A percentile compares a stretch with the other conserved stretches of the same genome.
Evolutionary conservation across 768 basidiomycete genomes (phyloP).

Genomic region (Dioszegia aurantiaca): DNA sequence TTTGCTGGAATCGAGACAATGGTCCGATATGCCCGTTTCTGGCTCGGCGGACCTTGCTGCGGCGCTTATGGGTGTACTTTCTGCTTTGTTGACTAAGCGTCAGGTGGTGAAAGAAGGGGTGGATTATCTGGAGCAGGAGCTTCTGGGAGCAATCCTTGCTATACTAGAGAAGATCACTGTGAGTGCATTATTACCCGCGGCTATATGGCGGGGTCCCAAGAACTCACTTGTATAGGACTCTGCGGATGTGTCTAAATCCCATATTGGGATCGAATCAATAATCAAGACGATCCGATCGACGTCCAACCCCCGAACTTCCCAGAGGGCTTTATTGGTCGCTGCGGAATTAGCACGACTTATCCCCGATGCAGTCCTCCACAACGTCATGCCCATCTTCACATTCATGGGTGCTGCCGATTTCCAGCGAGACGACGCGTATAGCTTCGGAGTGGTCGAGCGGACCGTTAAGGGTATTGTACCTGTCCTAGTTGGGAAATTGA

Average conservation of each 20-base stretch:
- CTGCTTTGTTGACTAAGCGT: constrained; percentile 60
- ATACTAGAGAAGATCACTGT: constrained; percentile 40
- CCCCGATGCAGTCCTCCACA: constrained; percentile 86
- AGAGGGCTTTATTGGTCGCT: constrained; percentile 84
- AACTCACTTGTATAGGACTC: constrained; percentile 47
- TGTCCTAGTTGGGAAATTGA: constrained; percentile 79
- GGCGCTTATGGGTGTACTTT: constrained; percentile 68
- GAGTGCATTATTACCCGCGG: background rate
- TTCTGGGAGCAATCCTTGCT: constrained; percentile 68
- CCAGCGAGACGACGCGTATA: constrained; percentile 92
- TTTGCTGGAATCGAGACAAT: constrained; percentile 65
- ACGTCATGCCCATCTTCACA: constrained; percentile 97
- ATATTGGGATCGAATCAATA: constrained; percentile 73
- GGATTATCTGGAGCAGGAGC: constrained; percentile 74
- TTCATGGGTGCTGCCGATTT: constrained; percentile 99
- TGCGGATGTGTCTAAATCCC: constrained; percentile 38
- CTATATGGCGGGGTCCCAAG: background rate
- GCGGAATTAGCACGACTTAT: constrained; percentile 76
- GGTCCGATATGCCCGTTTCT: constrained; percentile 66
- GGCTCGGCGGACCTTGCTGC: constrained; percentile 71
- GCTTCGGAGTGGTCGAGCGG: constrained; percentile 93
- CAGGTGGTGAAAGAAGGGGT: constrained; percentile 61
- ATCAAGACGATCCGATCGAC: constrained; percentile 80
- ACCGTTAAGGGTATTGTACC: constrained; percentile 92
- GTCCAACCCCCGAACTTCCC: constrained; percentile 85